Evolutionary conservation across 1,284 basidiomycete genomes (phyloP).

Genomic region (Ustilago trichophora): DNA sequence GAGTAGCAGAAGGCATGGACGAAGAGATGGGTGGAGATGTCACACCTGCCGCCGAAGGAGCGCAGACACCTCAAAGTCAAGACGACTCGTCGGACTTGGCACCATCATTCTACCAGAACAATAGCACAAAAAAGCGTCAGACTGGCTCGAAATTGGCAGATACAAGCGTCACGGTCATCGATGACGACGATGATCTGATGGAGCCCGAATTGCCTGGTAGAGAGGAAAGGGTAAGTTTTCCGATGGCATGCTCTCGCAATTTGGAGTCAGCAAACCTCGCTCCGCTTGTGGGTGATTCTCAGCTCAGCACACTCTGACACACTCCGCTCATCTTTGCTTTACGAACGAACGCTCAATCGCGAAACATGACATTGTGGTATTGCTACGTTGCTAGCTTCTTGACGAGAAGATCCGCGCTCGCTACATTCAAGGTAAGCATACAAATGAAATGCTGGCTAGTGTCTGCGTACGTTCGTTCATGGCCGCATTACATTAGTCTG

Average conservation of each 20-base stretch:
- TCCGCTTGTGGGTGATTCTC: no score
- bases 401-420: slow-evolving; percentile 54
- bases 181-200: slow-evolving; percentile 32
- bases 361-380: no score
- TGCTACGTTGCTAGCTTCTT: slow-evolving; percentile 19
- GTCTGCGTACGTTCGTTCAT: no score
- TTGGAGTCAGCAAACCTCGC: no score
- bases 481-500: no score
- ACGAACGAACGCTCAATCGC: no score
- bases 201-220: slow-evolving; percentile 19
- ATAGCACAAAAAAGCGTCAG: slow-evolving; percentile 14
- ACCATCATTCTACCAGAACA: slow-evolving; percentile 21
- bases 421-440: slow-evolving; percentile 49
- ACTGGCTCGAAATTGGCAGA: slow-evolving; percentile 6
- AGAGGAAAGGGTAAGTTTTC: slow-evolving; percentile 18
- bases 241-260: no score
- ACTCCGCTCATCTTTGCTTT: no score
- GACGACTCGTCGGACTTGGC: slow-evolving; percentile 33
- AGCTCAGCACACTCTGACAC: no score
- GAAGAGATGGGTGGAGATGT: slow-evolving; percentile 17
- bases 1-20: slow-evolving; percentile 1
- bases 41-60: slow-evolving; percentile 11
- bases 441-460: no score
- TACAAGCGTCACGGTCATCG: background rate
- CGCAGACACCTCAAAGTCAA: slow-evolving; percentile 26